phyloP scores from a whole-genome alignment of 2,329 filamentous ascomycete genomes.

The Leptographium procerum region DNA sequence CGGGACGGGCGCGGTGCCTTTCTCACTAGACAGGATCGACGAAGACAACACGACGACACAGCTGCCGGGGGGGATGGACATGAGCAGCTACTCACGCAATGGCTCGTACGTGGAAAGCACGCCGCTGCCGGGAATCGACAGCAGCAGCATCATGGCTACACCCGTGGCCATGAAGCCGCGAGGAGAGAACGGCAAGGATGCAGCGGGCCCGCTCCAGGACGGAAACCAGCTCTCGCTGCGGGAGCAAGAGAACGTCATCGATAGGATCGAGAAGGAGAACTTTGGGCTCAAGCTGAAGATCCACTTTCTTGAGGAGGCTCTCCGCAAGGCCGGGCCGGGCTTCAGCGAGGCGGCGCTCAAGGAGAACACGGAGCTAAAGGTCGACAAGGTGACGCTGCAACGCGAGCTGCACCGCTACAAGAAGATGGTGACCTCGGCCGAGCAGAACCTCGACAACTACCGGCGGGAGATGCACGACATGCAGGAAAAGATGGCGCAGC shows the following conservation, averaged over 20 bases:
- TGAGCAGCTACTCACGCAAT: slow-evolving; percentile 59
- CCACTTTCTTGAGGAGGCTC: slow-evolving; percentile 84
- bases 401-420: slow-evolving; percentile 76
- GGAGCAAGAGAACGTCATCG: slow-evolving; percentile 91
- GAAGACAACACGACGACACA: slow-evolving; percentile 62
- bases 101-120: slow-evolving; percentile 58
- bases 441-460: slow-evolving; percentile 78
- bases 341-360: slow-evolving; percentile 81
- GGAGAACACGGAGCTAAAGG: slow-evolving; percentile 94
- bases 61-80: slow-evolving; percentile 50
- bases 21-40: slow-evolving; percentile 53
- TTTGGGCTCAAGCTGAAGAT: slow-evolving; percentile 96
- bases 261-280: slow-evolving; percentile 96
- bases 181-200: slow-evolving; percentile 18
- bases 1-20: slow-evolving; percentile 49
- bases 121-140: slow-evolving; percentile 62
- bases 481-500: slow-evolving; percentile 68
- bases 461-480: slow-evolving; percentile 71
- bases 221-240: slow-evolving; percentile 84
- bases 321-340: slow-evolving; percentile 77
- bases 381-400: slow-evolving; percentile 81
- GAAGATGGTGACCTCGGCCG: slow-evolving; percentile 71
- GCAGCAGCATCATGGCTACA: slow-evolving; percentile 73
- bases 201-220: slow-evolving; percentile 61
- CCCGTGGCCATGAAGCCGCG: slow-evolving; percentile 48